Base-by-base conservation (phyloP, 805 yeast species). In the Clavispora santaluciae region DNA sequence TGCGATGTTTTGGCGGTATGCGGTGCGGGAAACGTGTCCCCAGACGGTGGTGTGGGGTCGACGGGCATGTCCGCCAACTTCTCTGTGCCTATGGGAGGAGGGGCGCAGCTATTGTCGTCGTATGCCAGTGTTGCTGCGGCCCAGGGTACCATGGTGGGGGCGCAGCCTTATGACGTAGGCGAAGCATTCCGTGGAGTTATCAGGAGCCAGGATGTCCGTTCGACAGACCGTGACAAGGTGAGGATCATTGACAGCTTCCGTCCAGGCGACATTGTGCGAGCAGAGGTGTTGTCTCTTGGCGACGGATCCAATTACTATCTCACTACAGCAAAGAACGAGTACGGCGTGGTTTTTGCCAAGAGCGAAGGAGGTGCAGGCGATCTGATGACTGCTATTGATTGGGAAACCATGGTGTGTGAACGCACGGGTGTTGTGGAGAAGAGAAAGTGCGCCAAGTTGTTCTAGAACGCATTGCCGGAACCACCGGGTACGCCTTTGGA, bases 371-470 rank as follows among this genome's bases (percentile, higher is more conserved):
- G 80, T 3, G 68, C 74, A 9, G 96, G 96, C 2, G 80, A 78
- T 26, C 63, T 80, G 41, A 79, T 93, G 87, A 83, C 81, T 52
- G 95, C 99, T 2, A 64, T 88, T 33, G 98, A 93, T 63, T 93
- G 98, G 97, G 90, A 88, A 63, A 85, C 88, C 10, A 93, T 95
- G 98, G 73, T 83, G 23, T 79, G 86, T 46, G 81, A 88, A 2
- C 67, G 63, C 20, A 79, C 90, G 2, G 96, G 96, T 1, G 75
- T 73, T 8, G 62, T 78, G 10, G 97, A 89, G 54, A 69, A 70
- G 51, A 74, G 99, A 44, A 93, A 93, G 61, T 87, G 95, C 64
- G 99, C 99, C 3, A 89, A 87, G 59, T 95, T 96, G 10, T 85
- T 79, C 51, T 71, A 50, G 22, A 28, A 9, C n/a, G 25, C 8